phyloP scores from a whole-genome alignment of 2,329 filamentous ascomycete genomes.

The Ceratocystis diversiconidia region DNA sequence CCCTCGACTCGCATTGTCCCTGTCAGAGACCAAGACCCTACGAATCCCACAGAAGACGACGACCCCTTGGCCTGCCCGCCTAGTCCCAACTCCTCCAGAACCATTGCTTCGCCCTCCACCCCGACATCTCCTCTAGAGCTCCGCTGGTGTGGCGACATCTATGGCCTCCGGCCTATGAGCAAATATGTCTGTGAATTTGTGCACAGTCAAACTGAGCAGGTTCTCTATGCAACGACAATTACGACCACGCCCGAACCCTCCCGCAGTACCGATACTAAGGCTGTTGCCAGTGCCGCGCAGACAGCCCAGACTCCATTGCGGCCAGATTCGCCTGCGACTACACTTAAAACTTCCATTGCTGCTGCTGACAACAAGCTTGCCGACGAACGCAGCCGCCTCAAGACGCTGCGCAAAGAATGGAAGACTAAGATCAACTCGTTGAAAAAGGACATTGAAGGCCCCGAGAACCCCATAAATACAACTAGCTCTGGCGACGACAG shows the following conservation, averaged over 20 bases:
- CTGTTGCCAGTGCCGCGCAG: slow-evolving; percentile 21
- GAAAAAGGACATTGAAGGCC: slow-evolving; percentile 59
- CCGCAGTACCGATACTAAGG: slow-evolving; percentile 24
- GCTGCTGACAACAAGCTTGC: slow-evolving; percentile 55
- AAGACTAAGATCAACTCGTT: slow-evolving; percentile 52
- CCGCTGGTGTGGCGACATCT: slow-evolving; percentile 58
- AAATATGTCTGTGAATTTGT: slow-evolving; percentile 71
- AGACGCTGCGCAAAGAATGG: slow-evolving; percentile 60
- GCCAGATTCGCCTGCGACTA: slow-evolving; percentile 63
- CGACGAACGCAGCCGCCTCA: slow-evolving; percentile 55
- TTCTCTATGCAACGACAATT: slow-evolving; percentile 59
- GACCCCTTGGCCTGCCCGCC: slow-evolving; percentile 20
- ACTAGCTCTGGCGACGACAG: slow-evolving; percentile 63
- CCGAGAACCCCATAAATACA: slow-evolving; percentile 51
- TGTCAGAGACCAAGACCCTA: slow-evolving; percentile 24
- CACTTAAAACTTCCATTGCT: slow-evolving; percentile 60
- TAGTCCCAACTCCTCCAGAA: neutral
- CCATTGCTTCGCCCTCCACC: slow-evolving; percentile 13
- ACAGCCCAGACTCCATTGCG: slow-evolving; percentile 44
- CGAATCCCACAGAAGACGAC: slow-evolving; percentile 17
- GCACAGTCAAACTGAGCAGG: slow-evolving; percentile 47
- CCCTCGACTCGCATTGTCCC: slow-evolving; percentile 58
- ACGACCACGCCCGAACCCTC: slow-evolving; percentile 44
- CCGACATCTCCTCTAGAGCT: slow-evolving; percentile 27
- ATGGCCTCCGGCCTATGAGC: slow-evolving; percentile 53